Conservation (phyloP, 75 land plant genomes). For the Adiantum capillusveneris region DNA sequence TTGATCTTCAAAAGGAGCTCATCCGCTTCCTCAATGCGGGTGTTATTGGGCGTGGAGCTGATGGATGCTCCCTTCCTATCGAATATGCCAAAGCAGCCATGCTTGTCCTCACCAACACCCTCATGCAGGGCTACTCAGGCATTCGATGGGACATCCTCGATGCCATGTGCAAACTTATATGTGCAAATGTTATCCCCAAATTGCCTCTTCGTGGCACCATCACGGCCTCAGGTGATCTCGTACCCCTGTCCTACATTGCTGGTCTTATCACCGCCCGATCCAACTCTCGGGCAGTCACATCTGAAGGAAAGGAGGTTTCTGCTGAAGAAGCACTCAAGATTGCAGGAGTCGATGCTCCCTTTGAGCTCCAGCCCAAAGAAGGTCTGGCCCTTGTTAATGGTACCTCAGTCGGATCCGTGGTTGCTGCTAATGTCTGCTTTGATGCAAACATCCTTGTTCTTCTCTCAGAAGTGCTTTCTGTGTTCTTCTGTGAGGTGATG, state of each 20-base stretch:
- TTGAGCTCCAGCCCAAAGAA: constrained; percentile 56
- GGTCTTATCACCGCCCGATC: constrained; percentile 67
- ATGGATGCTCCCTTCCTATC: constrained; percentile 28
- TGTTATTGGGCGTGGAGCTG: neutral
- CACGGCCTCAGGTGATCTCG: constrained; percentile 75
- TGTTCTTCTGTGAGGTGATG: constrained; percentile 63
- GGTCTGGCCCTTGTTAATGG: constrained; percentile 66
- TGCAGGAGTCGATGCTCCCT: constrained; percentile 56
- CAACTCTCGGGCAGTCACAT: constrained; percentile 36
- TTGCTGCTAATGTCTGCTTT: constrained; percentile 42
- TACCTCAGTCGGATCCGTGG: constrained; percentile 57
- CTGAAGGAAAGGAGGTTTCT: constrained; percentile 30
- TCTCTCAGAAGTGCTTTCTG: constrained; percentile 47
- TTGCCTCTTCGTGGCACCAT: constrained; percentile 79
- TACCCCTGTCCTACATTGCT: constrained; percentile 80
- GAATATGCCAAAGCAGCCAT: constrained; percentile 50
- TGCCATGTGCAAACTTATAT: constrained; percentile 48
- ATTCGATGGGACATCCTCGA: constrained; percentile 74
- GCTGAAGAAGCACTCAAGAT: constrained; percentile 51
- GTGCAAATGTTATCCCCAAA: constrained; percentile 55
- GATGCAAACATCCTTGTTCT: constrained; percentile 50
- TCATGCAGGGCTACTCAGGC: constrained; percentile 83
- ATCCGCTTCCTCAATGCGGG: constrained; percentile 25
- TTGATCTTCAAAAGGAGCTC: constrained; percentile 24
- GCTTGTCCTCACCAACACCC: constrained; percentile 71